phyloP scores from a whole-genome alignment of 2,329 filamentous ascomycete genomes.

The Mycosphaerella arachidis region DNA sequence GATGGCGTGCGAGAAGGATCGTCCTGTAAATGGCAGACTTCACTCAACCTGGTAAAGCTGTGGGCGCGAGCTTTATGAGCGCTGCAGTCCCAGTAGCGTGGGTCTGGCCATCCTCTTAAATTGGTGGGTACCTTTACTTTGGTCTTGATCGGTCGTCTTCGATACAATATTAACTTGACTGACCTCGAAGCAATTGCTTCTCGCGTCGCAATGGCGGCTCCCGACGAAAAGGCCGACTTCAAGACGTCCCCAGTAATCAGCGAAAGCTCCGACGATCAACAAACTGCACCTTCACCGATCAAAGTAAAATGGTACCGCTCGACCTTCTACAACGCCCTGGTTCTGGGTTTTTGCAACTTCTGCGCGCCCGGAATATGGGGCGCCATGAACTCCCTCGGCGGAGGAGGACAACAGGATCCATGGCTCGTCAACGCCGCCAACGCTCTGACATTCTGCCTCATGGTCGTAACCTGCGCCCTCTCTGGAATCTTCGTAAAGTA shows the following conservation, averaged over 20 bases:
- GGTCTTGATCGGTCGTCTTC: background rate
- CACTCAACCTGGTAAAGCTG: background rate
- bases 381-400: conserved; percentile 66
- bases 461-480: conserved; percentile 67
- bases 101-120: background rate
- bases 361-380: conserved; percentile 67
- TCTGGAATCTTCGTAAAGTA: conserved; percentile 60
- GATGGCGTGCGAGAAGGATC: conserved; percentile 14
- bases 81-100: background rate
- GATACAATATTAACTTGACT: background rate
- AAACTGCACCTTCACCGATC: background rate
- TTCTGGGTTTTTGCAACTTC: conserved; percentile 68
- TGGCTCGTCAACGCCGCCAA: conserved; percentile 68
- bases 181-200: background rate
- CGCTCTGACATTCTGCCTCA: conserved; percentile 65
- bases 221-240: conserved; percentile 15
- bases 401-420: conserved; percentile 61
- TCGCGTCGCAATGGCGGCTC: background rate
- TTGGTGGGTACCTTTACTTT: background rate
- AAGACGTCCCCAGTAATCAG: conserved; percentile 6
- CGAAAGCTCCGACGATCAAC: conserved; percentile 7
- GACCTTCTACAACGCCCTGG: conserved; percentile 67
- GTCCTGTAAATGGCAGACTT: background rate
- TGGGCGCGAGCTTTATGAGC: background rate
- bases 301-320: conserved; percentile 56